A percentile compares a stretch with the other conserved stretches of the same genome.
Conservation (phyloP, 306 rosid genomes). For the Prinsepia uniflora region DNA sequence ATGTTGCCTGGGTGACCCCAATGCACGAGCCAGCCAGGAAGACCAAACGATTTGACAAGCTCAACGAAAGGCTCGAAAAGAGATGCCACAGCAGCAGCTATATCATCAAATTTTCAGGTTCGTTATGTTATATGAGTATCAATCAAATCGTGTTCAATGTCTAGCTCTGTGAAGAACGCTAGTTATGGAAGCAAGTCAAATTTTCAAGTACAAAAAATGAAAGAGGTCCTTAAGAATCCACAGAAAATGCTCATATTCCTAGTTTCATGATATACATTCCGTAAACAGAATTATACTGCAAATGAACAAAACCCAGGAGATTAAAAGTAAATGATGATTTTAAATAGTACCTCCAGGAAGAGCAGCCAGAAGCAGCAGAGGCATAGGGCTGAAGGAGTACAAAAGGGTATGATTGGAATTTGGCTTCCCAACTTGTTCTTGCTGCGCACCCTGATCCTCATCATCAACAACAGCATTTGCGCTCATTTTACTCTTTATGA, state of each 20-base stretch:
- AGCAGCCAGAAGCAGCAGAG: conserved; percentile 57
- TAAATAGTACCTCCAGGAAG: conserved; percentile 77
- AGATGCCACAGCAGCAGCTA: conserved; percentile 60
- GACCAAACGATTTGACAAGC: conserved; percentile 56
- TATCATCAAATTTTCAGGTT: conserved; percentile 13
- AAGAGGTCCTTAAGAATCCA: background rate
- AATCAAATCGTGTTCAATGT: background rate
- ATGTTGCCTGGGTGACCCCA: conserved; percentile 96
- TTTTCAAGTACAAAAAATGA: too few species aligned
- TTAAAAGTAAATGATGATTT: background rate
- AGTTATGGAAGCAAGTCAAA: too few species aligned
- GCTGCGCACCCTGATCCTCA: conserved; percentile 2
- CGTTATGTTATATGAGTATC: background rate
- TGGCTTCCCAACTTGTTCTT: conserved; percentile 26
- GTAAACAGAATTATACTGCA: too few species aligned
- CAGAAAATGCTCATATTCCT: background rate
- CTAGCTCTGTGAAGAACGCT: too few species aligned
- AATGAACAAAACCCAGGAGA: too few species aligned
- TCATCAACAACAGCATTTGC: background rate
- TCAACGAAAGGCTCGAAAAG: conserved; percentile 69
- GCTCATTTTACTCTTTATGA: conserved; percentile 4
- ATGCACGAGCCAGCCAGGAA: conserved; percentile 89
- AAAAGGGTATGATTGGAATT: conserved; percentile 35
- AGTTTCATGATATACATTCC: background rate
- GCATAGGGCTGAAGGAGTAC: conserved; percentile 64